phyloP scores from a whole-genome alignment of 2,329 filamentous ascomycete species.

The Arthrocladium fulminans region DNA sequence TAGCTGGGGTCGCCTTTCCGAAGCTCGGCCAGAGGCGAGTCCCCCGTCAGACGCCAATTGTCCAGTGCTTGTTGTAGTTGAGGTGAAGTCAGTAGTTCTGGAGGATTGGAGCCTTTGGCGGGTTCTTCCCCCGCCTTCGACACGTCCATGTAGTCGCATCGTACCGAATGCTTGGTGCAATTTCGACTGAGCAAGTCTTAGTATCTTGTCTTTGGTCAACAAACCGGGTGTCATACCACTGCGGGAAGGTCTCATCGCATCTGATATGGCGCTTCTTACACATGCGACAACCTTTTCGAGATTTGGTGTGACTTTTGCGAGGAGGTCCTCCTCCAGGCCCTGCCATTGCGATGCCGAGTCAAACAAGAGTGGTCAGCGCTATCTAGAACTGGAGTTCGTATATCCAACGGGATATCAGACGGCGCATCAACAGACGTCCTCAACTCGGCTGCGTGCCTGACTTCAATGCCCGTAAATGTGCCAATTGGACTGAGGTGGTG shows the following conservation, averaged over 20 bases:
- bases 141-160: constrained; percentile 94
- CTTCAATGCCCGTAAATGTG: no score
- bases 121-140: constrained; percentile 52
- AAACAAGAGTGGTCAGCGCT: not conserved
- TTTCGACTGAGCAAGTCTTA: constrained; percentile 60
- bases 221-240: constrained; percentile 60
- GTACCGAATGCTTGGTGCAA: constrained; percentile 97
- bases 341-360: constrained; percentile 54
- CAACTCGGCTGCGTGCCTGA: no score
- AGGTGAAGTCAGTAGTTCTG: constrained; percentile 72
- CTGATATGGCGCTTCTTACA: constrained; percentile 97
- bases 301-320: constrained; percentile 90
- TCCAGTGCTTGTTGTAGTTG: constrained; percentile 74
- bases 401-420: not conserved
- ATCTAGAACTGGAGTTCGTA: not conserved
- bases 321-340: constrained; percentile 91
- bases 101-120: constrained; percentile 42
- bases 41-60: constrained; percentile 72
- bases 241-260: constrained; percentile 94
- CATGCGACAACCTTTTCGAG: constrained; percentile 93
- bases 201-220: constrained; percentile 5
- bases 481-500: not conserved
- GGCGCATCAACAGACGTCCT: not conserved
- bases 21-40: constrained; percentile 77
- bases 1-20: constrained; percentile 65